A percentile compares a stretch with the other conserved stretches of the same genome.
Evolutionary conservation across 75 land plant species (phyloP).

Genomic region (Picea sitchensis): DNA sequence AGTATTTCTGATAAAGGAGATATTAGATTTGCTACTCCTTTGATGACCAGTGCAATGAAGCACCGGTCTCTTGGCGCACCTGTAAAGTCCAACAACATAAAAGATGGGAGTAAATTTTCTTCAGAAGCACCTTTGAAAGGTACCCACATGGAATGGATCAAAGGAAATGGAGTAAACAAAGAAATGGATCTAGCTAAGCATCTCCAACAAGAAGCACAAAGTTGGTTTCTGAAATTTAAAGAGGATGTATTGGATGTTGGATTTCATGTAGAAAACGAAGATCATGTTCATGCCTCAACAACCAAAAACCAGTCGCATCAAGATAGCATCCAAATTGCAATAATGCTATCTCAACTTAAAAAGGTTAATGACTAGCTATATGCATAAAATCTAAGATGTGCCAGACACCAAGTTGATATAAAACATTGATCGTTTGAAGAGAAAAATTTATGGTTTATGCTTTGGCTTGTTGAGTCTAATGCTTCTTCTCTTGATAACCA

Average conservation of each 20-base stretch:
- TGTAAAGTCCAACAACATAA: conserved; percentile 15
- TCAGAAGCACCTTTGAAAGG: not conserved
- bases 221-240: conserved; percentile 78
- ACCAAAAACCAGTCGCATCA: conserved; percentile 2
- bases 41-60: conserved; percentile 22
- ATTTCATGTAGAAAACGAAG: conserved; percentile 30
- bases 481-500: too few relatives aligned
- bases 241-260: conserved; percentile 80
- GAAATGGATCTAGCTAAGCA: conserved; percentile 49
- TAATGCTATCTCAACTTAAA: conserved; percentile 76
- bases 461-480: conserved; percentile 51
- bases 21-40: conserved; percentile 17
- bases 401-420: conserved; percentile 32
- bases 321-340: conserved; percentile 49
- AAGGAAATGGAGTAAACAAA: conserved; percentile 24
- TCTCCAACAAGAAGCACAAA: conserved; percentile 59
- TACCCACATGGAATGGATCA: not conserved
- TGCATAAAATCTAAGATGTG: conserved; percentile 13
- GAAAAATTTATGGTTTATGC: conserved; percentile 79
- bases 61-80: conserved; percentile 17
- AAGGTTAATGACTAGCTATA: conserved; percentile 82
- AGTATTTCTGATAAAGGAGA: not conserved
- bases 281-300: conserved; percentile 1
- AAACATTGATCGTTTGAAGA: conserved; percentile 57
- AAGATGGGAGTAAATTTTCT: not conserved